Conservation (phyloP, 2,329 filamentous ascomycete genomes). For the Westerdykella aurantiaca region DNA sequence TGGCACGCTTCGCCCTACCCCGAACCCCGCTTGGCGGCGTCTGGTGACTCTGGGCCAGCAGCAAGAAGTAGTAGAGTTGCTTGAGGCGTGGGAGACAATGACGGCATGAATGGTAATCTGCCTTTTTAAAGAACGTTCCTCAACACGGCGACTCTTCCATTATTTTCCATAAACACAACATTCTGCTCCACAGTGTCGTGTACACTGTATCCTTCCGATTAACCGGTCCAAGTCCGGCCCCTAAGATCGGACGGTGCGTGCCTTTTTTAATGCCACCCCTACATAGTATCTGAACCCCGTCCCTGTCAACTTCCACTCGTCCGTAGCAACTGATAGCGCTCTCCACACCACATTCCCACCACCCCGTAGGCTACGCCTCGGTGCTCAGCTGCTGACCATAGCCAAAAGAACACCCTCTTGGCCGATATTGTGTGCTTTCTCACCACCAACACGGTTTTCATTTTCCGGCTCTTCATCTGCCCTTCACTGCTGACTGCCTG, state of each 20-base stretch:
- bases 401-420: constrained; percentile 30
- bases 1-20: no score
- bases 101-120: background rate
- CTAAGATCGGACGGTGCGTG: constrained; percentile 13
- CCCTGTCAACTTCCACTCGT: constrained; percentile 33
- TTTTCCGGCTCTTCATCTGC: constrained; percentile 25
- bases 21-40: background rate
- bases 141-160: background rate
- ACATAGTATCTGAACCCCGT: constrained; percentile 14
- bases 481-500: constrained; percentile 5
- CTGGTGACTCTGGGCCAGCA: background rate
- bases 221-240: constrained; percentile 20
- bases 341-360: constrained; percentile 18
- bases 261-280: constrained; percentile 11
- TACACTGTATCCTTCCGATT: constrained; percentile 17
- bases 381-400: constrained; percentile 11
- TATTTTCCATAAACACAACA: background rate
- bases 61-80: background rate
- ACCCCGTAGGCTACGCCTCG: constrained; percentile 20
- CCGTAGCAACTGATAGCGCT: constrained; percentile 28
- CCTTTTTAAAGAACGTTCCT: background rate
- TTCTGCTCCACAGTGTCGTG: no score
- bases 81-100: background rate
- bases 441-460: background rate
- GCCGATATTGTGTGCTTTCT: constrained; percentile 25